Evolutionary conservation across 2,329 filamentous ascomycete species (phyloP).

Genomic region (Trichoderma lentiforme): DNA sequence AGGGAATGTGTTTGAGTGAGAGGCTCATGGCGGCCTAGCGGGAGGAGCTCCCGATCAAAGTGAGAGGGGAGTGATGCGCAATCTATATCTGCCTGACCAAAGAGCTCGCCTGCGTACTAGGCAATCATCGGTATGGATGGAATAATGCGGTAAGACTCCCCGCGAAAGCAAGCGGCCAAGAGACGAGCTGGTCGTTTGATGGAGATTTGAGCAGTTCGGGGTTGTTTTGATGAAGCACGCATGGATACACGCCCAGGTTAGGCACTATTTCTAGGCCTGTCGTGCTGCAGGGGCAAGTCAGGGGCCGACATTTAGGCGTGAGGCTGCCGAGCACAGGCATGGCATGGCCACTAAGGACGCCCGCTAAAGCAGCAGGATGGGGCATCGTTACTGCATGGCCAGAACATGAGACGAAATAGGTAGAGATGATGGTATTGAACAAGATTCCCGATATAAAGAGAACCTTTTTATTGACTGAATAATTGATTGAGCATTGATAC

Average conservation of each 20-base stretch:
- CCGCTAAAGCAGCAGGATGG: not conserved
- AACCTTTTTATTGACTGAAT: not conserved
- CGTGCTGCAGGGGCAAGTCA: not conserved
- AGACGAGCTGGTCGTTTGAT: not conserved
- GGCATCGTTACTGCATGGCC: not conserved
- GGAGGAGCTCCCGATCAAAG: not conserved
- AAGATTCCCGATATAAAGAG: not conserved
- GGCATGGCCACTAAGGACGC: not conserved
- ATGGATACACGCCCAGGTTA: not conserved
- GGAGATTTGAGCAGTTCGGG: not conserved
- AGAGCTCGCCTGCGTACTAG: not conserved
- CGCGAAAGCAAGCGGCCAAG: not conserved
- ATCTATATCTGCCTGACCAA: not conserved
- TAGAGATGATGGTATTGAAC: not conserved
- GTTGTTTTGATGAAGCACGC: not conserved
- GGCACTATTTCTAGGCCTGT: not conserved
- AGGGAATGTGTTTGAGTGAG: conserved; percentile 48
- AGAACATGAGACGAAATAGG: not conserved
- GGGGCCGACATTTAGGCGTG: conserved; percentile 19
- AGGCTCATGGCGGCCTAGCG: conserved; percentile 32
- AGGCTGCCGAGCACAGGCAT: conserved; percentile 5
- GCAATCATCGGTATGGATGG: not conserved
- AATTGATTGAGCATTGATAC: not conserved
- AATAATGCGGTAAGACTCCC: not conserved
- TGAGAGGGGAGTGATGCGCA: conserved; percentile 10